These are phyloP conservation scores for Gossypium anomalum DNA, from an alignment of 345 rosid species.

Conservation along the genomic window DNA sequence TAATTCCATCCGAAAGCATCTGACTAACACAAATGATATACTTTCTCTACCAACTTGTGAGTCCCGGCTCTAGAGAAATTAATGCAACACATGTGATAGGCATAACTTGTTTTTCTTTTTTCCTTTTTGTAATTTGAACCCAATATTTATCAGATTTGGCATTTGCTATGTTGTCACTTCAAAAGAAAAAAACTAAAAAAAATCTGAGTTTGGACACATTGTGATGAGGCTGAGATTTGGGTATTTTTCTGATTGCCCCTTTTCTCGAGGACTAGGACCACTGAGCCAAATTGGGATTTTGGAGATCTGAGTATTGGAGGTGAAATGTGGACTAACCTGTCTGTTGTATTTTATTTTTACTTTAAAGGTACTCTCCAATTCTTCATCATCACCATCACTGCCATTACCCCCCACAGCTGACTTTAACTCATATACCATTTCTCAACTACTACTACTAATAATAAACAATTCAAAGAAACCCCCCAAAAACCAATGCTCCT, in stretches of 20 bases:
- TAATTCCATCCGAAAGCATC: no score
- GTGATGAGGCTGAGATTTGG: constrained; percentile 4
- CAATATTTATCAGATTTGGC: background rate
- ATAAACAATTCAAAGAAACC: background rate
- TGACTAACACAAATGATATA: background rate
- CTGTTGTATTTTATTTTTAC: background rate
- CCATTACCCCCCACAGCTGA: background rate
- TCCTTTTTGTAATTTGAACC: background rate
- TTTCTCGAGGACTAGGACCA: constrained; percentile 17
- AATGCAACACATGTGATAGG: constrained; percentile 3
- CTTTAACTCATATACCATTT: background rate
- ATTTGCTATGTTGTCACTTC: background rate
- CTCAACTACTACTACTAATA: no score
- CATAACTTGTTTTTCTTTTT: background rate
- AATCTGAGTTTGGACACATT: background rate
- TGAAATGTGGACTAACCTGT: background rate
- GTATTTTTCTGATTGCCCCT: constrained; percentile 1
- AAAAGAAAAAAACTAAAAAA: background rate
- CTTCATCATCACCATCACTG: constrained; percentile 14
- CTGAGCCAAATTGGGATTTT: constrained; percentile 9
- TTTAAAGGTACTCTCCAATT: background rate
- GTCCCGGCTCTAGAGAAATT: background rate
- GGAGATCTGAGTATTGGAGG: background rate
- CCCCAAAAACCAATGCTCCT: no score
- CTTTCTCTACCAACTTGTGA: background rate